These are phyloP conservation scores for Orbilia oligospora DNA, from an alignment of 2,329 filamentous ascomycete genomes.

Conservation along the genomic window DNA sequence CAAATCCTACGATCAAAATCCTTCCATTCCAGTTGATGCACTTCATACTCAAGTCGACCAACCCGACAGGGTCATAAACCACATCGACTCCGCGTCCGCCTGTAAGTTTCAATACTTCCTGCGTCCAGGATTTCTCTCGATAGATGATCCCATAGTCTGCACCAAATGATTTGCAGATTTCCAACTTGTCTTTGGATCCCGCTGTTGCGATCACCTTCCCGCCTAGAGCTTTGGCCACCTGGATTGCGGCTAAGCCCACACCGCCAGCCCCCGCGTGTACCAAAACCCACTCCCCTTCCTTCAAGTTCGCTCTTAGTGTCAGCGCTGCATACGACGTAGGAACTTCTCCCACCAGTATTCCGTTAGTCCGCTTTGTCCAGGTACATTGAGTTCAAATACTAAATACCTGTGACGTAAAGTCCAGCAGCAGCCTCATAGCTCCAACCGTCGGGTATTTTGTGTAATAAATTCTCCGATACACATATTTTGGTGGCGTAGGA, in stretches of 20 bases:
- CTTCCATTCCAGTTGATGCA: constrained; percentile 95
- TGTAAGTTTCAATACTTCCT: constrained; percentile 82
- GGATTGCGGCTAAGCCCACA: constrained; percentile 90
- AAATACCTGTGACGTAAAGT: constrained; percentile 80
- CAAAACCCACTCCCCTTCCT: constrained; percentile 86
- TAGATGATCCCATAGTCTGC: constrained; percentile 90
- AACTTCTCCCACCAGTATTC: constrained; percentile 68
- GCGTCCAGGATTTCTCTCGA: constrained; percentile 74
- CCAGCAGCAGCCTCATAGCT: constrained; percentile 87
- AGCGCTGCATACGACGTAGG: constrained; percentile 90
- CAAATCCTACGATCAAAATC: constrained; percentile 89
- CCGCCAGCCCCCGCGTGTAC: constrained; percentile 94
- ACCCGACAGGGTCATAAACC: constrained; percentile 92
- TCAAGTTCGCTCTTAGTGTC: constrained; percentile 81
- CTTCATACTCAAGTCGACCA: constrained; percentile 89
- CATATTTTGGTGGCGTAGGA: constrained; percentile 84
- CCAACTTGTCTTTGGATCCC: constrained; percentile 82
- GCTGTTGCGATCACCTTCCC: constrained; percentile 95
- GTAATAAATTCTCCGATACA: constrained; percentile 76
- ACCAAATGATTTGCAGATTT: constrained; percentile 83
- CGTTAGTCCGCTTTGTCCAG: not conserved
- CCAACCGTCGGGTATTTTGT: constrained; percentile 85
- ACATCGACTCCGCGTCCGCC: constrained; percentile 85
- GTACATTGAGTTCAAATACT: not conserved
- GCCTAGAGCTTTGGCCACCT: constrained; percentile 91